A percentile compares a stretch with the other conserved stretches of the same genome.
Evolutionary conservation across 2,329 filamentous ascomycete genomes (phyloP).

Genomic region (Aspergillus intermedius): DNA sequence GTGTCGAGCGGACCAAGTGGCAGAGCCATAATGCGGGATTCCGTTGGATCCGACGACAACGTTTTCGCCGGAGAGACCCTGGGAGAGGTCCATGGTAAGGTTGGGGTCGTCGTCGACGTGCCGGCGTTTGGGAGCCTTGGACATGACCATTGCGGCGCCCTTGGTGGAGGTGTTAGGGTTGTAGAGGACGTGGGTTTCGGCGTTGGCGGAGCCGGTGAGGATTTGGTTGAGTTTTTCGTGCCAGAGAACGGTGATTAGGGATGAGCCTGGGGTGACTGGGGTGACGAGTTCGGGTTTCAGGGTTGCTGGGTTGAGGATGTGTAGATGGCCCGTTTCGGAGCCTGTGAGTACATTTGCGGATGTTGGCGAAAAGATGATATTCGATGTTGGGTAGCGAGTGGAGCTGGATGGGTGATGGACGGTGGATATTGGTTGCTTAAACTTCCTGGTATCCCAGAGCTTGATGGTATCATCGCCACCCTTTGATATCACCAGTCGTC

Average conservation of each 20-base stretch:
- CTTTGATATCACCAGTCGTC: slow-evolving; percentile 80
- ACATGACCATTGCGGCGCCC: slow-evolving; percentile 85
- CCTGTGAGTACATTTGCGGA: slow-evolving; percentile 82
- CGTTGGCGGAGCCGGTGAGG: slow-evolving; percentile 84
- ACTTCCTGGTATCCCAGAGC: slow-evolving; percentile 93
- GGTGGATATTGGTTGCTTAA: slow-evolving; percentile 80
- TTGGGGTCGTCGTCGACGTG: slow-evolving; percentile 91
- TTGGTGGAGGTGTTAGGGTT: slow-evolving; percentile 73
- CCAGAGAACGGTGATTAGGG: slow-evolving; percentile 82
- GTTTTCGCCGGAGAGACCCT: slow-evolving; percentile 75
- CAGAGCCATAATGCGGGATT: slow-evolving; percentile 72
- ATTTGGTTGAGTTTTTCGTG: slow-evolving; percentile 95
- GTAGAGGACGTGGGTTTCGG: slow-evolving; percentile 83
- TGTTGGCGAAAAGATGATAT: slow-evolving; percentile 83
- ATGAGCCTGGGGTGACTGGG: slow-evolving; percentile 75
- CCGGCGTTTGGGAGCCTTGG: slow-evolving; percentile 84
- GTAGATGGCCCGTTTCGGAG: slow-evolving; percentile 74
- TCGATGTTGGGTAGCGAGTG: slow-evolving; percentile 72
- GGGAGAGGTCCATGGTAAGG: slow-evolving; percentile 74
- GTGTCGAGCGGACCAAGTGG: slow-evolving; percentile 54
- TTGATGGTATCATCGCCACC: slow-evolving; percentile 92
- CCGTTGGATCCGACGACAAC: slow-evolving; percentile 63
- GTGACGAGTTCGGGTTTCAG: slow-evolving; percentile 78
- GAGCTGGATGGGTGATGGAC: slow-evolving; percentile 76
- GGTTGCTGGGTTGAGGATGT: slow-evolving; percentile 91